phyloP scores from a whole-genome alignment of 306 rosid species.

The Vicia faba region DNA sequence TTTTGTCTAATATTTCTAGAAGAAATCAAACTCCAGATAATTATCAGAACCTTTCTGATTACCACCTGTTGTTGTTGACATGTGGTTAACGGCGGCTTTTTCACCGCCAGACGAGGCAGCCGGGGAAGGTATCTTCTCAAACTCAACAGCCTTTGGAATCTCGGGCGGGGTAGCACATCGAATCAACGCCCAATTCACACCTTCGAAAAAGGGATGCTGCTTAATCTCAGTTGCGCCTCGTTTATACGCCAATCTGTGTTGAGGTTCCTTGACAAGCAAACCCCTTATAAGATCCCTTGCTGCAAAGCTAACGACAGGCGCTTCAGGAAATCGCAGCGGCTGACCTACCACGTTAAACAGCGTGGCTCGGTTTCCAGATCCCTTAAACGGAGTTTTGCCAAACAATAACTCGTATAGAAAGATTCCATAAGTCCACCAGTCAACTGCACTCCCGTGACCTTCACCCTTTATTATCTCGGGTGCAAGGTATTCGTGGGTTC shows the following conservation, averaged over 20 bases:
- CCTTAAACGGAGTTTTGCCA: constrained; percentile 96
- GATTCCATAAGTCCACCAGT: constrained; percentile 99
- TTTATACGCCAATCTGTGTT: constrained; percentile 83
- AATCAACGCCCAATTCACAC: constrained; percentile 97
- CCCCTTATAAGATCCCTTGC: constrained; percentile 94
- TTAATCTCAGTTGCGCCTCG: constrained; percentile 93
- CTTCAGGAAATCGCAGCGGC: constrained; percentile 88
- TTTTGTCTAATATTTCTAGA: constrained; percentile 53
- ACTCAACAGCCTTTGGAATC: constrained; percentile 81
- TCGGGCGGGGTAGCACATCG: constrained; percentile 99
- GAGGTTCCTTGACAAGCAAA: constrained; percentile 93
- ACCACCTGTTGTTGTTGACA: constrained; percentile 46
- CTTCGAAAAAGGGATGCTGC: constrained; percentile 97
- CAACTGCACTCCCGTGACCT: constrained; percentile 98
- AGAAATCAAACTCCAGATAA: constrained; percentile 98
- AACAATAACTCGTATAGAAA: constrained; percentile 87
- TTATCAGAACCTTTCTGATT: constrained; percentile 73
- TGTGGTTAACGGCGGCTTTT: constrained; percentile 54
- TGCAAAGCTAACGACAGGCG: constrained; percentile 90
- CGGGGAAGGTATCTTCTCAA: constrained; percentile 76
- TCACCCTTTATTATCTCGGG: constrained; percentile 98
- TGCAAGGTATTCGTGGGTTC: constrained; percentile 95
- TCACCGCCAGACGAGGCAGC: constrained; percentile 62
- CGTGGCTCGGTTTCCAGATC: constrained; percentile 91
- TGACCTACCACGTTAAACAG: constrained; percentile 90